Conservation (phyloP, 1,284 basidiomycete genomes). For the Thelephora terrestris region DNA sequence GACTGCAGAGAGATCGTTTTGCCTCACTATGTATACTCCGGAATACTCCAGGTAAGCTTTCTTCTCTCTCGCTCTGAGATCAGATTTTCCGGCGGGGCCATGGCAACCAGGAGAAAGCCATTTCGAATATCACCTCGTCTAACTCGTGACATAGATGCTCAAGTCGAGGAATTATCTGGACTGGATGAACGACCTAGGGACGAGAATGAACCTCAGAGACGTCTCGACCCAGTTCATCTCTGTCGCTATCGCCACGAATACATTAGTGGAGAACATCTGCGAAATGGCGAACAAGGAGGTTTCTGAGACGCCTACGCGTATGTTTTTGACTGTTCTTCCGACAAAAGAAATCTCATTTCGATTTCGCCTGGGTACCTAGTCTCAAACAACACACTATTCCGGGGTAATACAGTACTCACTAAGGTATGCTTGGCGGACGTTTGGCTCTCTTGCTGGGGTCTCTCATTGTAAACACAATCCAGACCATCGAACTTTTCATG, state of each 20-base stretch:
- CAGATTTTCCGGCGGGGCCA: not conserved
- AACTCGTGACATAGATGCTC: constrained; percentile 35
- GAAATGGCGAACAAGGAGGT: constrained; percentile 60
- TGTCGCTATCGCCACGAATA: constrained; percentile 56
- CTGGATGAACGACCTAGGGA: constrained; percentile 65
- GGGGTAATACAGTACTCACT: constrained; percentile 73
- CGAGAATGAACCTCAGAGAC: constrained; percentile 50
- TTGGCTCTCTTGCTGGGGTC: not conserved
- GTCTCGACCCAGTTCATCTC: constrained; percentile 50
- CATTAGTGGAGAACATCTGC: constrained; percentile 54
- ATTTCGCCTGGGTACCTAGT: constrained; percentile 1
- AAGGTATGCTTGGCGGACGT: constrained; percentile 25
- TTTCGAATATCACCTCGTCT: constrained; percentile 2
- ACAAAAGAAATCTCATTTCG: too few relatives aligned
- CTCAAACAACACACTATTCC: constrained; percentile 37
- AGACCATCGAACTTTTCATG: constrained; percentile 68
- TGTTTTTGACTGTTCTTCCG: constrained; percentile 8
- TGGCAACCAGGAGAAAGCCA: constrained; percentile 6
- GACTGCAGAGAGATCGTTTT: constrained; percentile 59
- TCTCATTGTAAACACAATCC: not conserved
- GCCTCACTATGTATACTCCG: constrained; percentile 46
- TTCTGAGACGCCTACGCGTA: constrained; percentile 35
- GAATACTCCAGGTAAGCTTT: constrained; percentile 40
- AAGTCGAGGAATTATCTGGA: constrained; percentile 58
- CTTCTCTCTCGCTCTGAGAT: not conserved